Evolutionary conservation across 1,139 yeast species (phyloP).

Genomic region (Casaregolazyma lundiana): DNA sequence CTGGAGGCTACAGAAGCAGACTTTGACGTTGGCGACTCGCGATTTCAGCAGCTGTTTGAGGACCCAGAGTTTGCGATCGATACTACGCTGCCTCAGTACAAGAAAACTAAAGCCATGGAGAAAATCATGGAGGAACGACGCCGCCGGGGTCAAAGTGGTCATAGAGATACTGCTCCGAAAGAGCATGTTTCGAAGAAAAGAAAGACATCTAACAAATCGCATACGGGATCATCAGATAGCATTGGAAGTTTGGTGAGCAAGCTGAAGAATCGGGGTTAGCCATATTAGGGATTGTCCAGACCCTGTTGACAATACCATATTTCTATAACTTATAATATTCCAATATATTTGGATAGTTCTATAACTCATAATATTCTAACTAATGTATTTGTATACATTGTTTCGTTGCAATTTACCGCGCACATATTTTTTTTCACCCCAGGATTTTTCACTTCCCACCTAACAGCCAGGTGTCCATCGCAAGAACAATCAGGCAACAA

Average conservation of each 20-base stretch:
- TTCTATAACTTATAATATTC: not conserved
- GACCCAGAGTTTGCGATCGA: conserved; percentile 82
- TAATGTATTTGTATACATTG: not conserved
- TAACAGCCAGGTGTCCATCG: conserved; percentile 7
- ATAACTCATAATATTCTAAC: no score
- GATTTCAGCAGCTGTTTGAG: conserved; percentile 85
- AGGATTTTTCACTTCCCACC: conserved; percentile 1
- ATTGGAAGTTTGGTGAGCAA: conserved; percentile 25
- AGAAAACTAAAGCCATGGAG: conserved; percentile 83
- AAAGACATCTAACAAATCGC: conserved; percentile 14
- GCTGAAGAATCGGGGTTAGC: conserved; percentile 24
- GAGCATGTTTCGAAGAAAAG: conserved; percentile 12
- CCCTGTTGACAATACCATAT: not conserved
- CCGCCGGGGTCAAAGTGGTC: conserved; percentile 39
- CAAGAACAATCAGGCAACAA: not conserved
- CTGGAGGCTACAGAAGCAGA: conserved; percentile 43
- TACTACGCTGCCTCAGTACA: conserved; percentile 82
- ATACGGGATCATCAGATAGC: conserved; percentile 15
- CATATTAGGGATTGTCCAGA: no score
- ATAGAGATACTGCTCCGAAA: conserved; percentile 10
- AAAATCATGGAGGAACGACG: conserved; percentile 71
- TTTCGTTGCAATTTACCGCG: not conserved
- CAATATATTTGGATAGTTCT: not conserved
- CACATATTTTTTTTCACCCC: not conserved
- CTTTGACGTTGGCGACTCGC: conserved; percentile 74